A percentile compares a stretch with the other conserved stretches of the same genome.
These are phyloP conservation scores for Gelatoporia subvermispora DNA, from an alignment of 768 basidiomycete species.

Conservation along the genomic window DNA sequence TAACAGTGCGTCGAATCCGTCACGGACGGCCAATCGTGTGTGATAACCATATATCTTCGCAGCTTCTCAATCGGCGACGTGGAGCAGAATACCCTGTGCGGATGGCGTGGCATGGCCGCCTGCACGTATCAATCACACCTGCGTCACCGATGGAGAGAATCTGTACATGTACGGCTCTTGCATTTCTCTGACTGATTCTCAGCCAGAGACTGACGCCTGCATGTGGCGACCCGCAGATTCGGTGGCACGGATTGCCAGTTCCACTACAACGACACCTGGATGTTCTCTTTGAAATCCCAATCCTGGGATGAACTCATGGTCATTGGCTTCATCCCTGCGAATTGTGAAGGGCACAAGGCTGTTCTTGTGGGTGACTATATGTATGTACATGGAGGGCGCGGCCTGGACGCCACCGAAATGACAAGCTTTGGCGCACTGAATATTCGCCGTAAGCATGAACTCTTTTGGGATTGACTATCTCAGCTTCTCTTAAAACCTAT, in stretches of 20 bases:
- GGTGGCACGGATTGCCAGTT: constrained; percentile 98
- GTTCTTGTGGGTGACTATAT: constrained; percentile 92
- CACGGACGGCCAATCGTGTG: too few relatives aligned
- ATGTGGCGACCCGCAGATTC: constrained; percentile 46
- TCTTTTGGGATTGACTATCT: neutral
- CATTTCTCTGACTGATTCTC: too few relatives aligned
- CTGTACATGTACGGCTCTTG: too few relatives aligned
- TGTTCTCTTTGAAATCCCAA: constrained; percentile 71
- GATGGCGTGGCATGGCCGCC: too few relatives aligned
- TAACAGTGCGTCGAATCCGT: too few relatives aligned
- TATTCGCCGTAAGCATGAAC: constrained; percentile 68
- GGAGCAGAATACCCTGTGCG: too few relatives aligned
- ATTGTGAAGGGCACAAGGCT: constrained; percentile 91
- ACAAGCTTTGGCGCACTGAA: constrained; percentile 92
- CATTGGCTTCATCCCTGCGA: constrained; percentile 89
- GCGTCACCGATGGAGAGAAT: too few relatives aligned
- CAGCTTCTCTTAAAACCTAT: too few relatives aligned
- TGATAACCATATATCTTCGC: too few relatives aligned
- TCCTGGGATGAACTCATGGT: constrained; percentile 87
- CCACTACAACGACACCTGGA: constrained; percentile 98
- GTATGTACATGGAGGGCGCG: constrained; percentile 93
- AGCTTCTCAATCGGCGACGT: too few relatives aligned
- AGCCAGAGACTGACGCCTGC: neutral
- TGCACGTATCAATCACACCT: too few relatives aligned
- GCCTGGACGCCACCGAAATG: constrained; percentile 91